phyloP scores from a whole-genome alignment of 495 filamentous ascomycete genomes.

The Penicillium flavigenum region DNA sequence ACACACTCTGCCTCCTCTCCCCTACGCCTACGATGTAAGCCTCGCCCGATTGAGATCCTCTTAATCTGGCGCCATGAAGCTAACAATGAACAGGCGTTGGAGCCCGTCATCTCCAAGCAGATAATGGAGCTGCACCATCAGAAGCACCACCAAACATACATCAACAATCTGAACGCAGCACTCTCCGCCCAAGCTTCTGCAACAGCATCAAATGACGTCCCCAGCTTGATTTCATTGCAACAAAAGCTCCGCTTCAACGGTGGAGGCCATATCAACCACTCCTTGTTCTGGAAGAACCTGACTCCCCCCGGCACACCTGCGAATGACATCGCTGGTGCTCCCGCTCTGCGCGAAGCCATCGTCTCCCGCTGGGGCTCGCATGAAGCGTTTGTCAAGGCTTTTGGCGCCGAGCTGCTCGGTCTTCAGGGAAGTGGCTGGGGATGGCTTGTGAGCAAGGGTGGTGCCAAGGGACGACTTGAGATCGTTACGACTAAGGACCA shows the following conservation, averaged over 20 bases:
- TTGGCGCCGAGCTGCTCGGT: slow-evolving; percentile 69
- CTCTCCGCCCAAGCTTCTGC: slow-evolving; percentile 51
- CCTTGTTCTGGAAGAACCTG: slow-evolving; percentile 89
- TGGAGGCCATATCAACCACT: slow-evolving; percentile 90
- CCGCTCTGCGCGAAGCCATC: slow-evolving; percentile 59
- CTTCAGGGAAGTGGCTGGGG: slow-evolving; percentile 95
- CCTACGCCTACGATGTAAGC: slow-evolving; percentile 46
- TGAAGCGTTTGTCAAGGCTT: slow-evolving; percentile 64
- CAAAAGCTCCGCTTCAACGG: slow-evolving; percentile 94
- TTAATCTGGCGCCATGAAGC: neutral
- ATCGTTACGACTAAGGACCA: slow-evolving; percentile 83
- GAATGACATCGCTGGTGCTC: slow-evolving; percentile 61
- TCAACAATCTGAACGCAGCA: slow-evolving; percentile 60
- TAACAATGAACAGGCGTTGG: slow-evolving; percentile 62
- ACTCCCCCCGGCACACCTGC: slow-evolving; percentile 62
- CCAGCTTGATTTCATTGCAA: slow-evolving; percentile 69
- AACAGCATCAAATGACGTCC: slow-evolving; percentile 43
- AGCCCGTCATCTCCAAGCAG: slow-evolving; percentile 87
- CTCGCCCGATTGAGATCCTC: neutral
- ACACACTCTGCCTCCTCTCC: slow-evolving; percentile 42
- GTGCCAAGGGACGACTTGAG: slow-evolving; percentile 59
- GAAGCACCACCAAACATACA: slow-evolving; percentile 67
- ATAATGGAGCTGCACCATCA: slow-evolving; percentile 91
- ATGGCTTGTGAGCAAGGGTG: slow-evolving; percentile 78
- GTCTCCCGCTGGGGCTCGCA: slow-evolving; percentile 69